Percentiles rank a stretch among this genome's conserved stretches.
These are phyloP conservation scores for Fusarium domesticum DNA, from an alignment of 2,329 filamentous ascomycete genomes.

Conservation along the genomic window DNA sequence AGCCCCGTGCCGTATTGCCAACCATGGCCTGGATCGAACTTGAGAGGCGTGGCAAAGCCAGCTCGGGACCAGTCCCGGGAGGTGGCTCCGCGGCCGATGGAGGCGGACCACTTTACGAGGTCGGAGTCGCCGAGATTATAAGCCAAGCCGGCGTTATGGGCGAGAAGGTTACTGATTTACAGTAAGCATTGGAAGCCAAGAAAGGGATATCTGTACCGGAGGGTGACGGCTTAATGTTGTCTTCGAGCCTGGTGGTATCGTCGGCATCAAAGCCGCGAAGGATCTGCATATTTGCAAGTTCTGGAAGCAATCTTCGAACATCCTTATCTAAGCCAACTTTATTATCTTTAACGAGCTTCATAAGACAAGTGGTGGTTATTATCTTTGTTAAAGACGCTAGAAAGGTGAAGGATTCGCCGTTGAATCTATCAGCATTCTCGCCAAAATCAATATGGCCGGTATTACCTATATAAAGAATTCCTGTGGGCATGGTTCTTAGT, in stretches of 20 bases:
- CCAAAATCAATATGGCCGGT: constrained; percentile 37
- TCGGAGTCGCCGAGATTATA: constrained; percentile 43
- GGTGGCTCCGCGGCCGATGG: constrained; percentile 32
- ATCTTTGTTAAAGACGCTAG: constrained; percentile 45
- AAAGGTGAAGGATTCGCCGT: constrained; percentile 34
- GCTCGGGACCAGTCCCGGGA: constrained; percentile 34
- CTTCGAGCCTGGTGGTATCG: constrained; percentile 37
- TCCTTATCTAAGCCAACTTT: constrained; percentile 38
- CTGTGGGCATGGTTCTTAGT: constrained; percentile 22
- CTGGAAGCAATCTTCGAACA: constrained; percentile 33
- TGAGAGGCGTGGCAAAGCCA: constrained; percentile 42
- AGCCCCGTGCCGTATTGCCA: constrained; percentile 48
- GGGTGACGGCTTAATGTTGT: constrained; percentile 37
- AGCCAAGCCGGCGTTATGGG: constrained; percentile 47
- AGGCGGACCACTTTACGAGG: constrained; percentile 39
- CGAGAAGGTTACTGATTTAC: constrained; percentile 41
- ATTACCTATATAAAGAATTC: constrained; percentile 35
- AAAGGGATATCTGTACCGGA: constrained; percentile 31
- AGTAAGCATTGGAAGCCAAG: not conserved
- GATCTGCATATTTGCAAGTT: constrained; percentile 35
- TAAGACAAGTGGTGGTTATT: constrained; percentile 35
- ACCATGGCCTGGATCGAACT: constrained; percentile 44
- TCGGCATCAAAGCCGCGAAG: constrained; percentile 37
- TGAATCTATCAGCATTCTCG: constrained; percentile 30
- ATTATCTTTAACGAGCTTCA: constrained; percentile 41